Base-by-base conservation (phyloP, 805 yeast species). In the Candida orba region DNA sequence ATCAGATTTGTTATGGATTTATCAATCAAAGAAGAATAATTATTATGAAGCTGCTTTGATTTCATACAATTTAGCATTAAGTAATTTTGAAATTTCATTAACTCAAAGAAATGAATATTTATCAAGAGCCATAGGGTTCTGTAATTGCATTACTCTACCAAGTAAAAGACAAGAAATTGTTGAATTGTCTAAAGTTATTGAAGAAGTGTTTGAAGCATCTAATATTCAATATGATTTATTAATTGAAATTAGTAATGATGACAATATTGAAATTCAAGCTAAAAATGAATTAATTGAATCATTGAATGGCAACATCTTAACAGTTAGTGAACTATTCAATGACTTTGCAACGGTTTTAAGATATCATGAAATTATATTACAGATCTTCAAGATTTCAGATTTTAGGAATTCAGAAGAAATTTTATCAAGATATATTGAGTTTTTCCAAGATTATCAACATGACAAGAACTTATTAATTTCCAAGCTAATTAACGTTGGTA, bases 41-140 rank as follows among this genome's bases (percentile, higher is more conserved):
- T 83, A 81, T 60, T 80, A 76, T 53, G 79, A 80, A 32, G 95
- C 98, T n/a, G 96, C 97, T 0, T 76, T 76, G 51, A 84, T 85
- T 20, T 68, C 88, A 39, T 84, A 83, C 54, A 73, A 78, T 6
- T 67, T 93, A 44, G 83, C 96, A 0, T 67, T 79, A 18, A 83
- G 95, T 15, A 81, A 79, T 41, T 87, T 88, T 60, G 73, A 75
- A 10, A 69, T 91, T 40, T 66, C 74, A 32, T 71, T 91, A 45
- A 72, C 75, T 33, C 81, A 83, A 54, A 76, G 99, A 59, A 82
- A 91, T 36, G 96, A 90, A 63, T 88, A 76, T 59, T 69, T 93
- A 43, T 86, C 97, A 2, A 75, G 97, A 52, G 97, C 97, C 1
- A 84, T 84, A 62, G 96, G 96, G 3, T 89, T 87, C 67, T 84